Evolutionary conservation across 1,284 basidiomycete genomes (phyloP), one percentile per base, ranked within the genome.

Genomic region (Cryptococcus jaspeensis): DNA sequence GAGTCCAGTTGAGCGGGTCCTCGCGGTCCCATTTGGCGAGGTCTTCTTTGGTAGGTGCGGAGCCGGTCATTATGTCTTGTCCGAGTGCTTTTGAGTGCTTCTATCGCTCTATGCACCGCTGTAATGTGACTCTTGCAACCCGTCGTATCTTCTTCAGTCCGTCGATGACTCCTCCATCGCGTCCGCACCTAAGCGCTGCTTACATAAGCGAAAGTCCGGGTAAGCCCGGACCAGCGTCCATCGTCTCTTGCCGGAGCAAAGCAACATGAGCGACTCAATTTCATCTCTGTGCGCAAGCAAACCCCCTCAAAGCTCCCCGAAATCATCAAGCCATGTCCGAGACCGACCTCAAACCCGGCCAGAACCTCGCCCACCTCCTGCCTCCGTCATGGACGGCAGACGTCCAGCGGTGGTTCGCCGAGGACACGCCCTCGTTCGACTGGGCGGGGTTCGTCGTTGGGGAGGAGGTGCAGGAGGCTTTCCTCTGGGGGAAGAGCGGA

Each of bases 371-470:
- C 6, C 79, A 96, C 74, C 81, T 96, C 15, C 82, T 97, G 12
- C 92, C 94, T 43, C 90, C 91, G 0, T 90, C 86, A 67, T 96
- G 94, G 94, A 93, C 88, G 73, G 70, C 83, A 1, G 86, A 90
- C 65, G 84, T 99, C 52, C 79, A 84, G 2, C 79, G 77, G 16
- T 99, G 95, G 96, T 84, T 96, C 18, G 84, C 85, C 15, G 95
- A 99, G 78, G 95, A 99, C 74, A 91, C 89, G 0, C 96, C 95
- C 1, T 93, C 90, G 1, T 97, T 98, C 69, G 95, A 99, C 78
- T 98, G 92, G 73, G 95, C 90, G 38, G 96, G 96, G 2, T 98
- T 90, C 72, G 93, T 99, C 37, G 96, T 99, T 13, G 96, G 96
- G 18, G 94, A 98, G 69, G 87, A 84, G 7, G 80, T 84, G 47